These are phyloP conservation scores for Chionographis japonica DNA, from an alignment of 106 monocot species.

Conservation along the genomic window DNA sequence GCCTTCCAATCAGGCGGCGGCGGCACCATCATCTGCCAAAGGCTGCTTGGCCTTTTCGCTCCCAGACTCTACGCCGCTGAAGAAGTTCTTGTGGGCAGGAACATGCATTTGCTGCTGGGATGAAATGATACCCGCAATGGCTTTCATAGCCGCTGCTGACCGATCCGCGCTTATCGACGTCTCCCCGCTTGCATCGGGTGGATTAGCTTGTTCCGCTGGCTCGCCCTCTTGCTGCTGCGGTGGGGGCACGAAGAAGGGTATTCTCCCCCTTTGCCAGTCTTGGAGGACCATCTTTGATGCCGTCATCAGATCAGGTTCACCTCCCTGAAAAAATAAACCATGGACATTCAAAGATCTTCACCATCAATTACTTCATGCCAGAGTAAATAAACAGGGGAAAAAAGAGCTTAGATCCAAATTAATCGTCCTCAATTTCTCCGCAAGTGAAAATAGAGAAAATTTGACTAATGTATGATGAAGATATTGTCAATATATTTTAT, in stretches of 20 bases:
- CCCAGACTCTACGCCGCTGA: conserved; percentile 13
- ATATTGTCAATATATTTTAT: no score
- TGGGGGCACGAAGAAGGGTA: conserved; percentile 75
- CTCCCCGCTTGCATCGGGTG: conserved; percentile 14
- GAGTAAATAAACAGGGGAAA: not conserved
- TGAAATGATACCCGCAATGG: conserved; percentile 30
- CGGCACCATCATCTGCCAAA: not conserved
- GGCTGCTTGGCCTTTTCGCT: not conserved
- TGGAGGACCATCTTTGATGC: conserved; percentile 68
- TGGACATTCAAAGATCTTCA: no score
- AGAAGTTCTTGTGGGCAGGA: conserved; percentile 24
- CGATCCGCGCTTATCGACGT: conserved; percentile 18
- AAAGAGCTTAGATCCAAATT: no score
- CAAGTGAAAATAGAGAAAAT: no score
- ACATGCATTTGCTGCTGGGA: conserved; percentile 29
- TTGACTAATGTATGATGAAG: no score
- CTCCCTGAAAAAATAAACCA: conserved; percentile 37
- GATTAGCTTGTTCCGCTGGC: conserved; percentile 1
- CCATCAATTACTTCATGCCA: not conserved
- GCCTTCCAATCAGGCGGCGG: no score
- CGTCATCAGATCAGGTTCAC: conserved; percentile 62
- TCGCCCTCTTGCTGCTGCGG: conserved; percentile 24
- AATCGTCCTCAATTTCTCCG: no score
- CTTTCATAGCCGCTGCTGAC: conserved; percentile 30
- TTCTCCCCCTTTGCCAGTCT: conserved; percentile 80